A percentile compares a stretch with the other conserved stretches of the same genome.
These are phyloP conservation scores for Leccinum longicurvipes DNA, from an alignment of 768 basidiomycete species.

Conservation along the genomic window DNA sequence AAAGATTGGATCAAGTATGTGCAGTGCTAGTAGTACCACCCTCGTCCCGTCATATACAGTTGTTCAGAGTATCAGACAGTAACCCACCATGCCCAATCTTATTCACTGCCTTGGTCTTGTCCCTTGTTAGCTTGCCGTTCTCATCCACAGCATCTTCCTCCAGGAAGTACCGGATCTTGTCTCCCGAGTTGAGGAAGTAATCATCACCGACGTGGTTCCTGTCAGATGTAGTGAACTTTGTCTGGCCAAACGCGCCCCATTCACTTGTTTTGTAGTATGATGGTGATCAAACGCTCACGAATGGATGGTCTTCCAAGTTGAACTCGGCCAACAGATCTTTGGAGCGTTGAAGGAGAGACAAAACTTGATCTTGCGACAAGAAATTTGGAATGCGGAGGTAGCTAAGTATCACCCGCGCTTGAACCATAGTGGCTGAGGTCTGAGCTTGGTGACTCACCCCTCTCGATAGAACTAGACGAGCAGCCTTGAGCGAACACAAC, in stretches of 20 bases:
- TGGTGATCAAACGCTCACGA: conserved; percentile 44
- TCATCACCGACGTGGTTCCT: conserved; percentile 82
- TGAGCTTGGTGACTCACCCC: conserved; percentile 41
- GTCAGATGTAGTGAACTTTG: conserved; percentile 81
- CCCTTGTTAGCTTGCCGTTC: conserved; percentile 64
- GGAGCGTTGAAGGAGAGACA: conserved; percentile 63
- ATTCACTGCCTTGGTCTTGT: conserved; percentile 81
- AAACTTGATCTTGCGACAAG: conserved; percentile 53
- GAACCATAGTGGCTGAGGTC: not conserved
- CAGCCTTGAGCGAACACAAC: not conserved
- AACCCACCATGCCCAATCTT: conserved; percentile 86
- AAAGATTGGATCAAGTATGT: conserved; percentile 82
- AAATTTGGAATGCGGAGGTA: conserved; percentile 81
- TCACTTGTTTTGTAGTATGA: not conserved
- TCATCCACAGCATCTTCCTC: conserved; percentile 81
- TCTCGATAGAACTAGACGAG: conserved; percentile 50
- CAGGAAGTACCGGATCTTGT: conserved; percentile 94
- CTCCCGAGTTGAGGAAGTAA: conserved; percentile 89
- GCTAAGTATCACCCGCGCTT: conserved; percentile 36
- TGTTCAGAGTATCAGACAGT: not conserved
- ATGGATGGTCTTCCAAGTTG: conserved; percentile 71
- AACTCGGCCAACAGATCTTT: conserved; percentile 79
- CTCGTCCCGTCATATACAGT: not conserved
- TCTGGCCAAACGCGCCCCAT: conserved; percentile 42
- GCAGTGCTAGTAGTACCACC: conserved; percentile 59